Evolutionary conservation across 1,284 basidiomycete species (phyloP), one percentile per base, ranked within the genome.

Genomic region (Volvariella volvacea): DNA sequence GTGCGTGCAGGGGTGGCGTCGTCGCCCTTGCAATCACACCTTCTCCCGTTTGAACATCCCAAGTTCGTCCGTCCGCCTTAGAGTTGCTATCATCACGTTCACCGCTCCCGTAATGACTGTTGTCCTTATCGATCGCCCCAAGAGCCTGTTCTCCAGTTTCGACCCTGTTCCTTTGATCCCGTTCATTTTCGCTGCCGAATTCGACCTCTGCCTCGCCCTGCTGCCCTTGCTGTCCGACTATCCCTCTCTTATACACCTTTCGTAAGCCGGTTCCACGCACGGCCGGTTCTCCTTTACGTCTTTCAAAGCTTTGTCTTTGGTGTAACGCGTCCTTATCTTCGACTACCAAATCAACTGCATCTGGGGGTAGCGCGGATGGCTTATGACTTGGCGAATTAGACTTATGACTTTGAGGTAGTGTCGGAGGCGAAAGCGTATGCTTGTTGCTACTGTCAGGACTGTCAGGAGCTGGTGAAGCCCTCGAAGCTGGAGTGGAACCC

Each of bases 271-370:
- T 59, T 50, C 59, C 59, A 38, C 61, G 60, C 12, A 58, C 52
- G 2, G 70, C 66, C 4, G 76, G 74, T 47, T 79, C 77, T 17
- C 78, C 78, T 48, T 72, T 76, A 44, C 71, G 59, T 38, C 77
- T 66, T 50, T 80, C 76, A 21, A 67, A 63, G 21, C 62, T 62
- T 55, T 68, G 64, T 41, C 71, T 71, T 42, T 73, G 71, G 25
- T 12, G 25, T 28, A 28, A 12, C 43, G 75, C 76, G 8, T 67
- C 57, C 4, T 58, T 50, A 52, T 81, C 82, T 55, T 83, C 81
- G 1, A 88, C 77, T 1, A 92, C 72, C 9, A 92, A 68, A 58
- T 92, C 88, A 3, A 91, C 80, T 1, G 87, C 88, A 52, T 90
- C 88, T 0, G 76, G 71, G 1, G 81, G 83, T 10, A 86, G 61